Evolutionary conservation across 1,139 yeast genomes (phyloP), one percentile per base, ranked within the genome.

Genomic region (Magnusiomyces suaveolens): DNA sequence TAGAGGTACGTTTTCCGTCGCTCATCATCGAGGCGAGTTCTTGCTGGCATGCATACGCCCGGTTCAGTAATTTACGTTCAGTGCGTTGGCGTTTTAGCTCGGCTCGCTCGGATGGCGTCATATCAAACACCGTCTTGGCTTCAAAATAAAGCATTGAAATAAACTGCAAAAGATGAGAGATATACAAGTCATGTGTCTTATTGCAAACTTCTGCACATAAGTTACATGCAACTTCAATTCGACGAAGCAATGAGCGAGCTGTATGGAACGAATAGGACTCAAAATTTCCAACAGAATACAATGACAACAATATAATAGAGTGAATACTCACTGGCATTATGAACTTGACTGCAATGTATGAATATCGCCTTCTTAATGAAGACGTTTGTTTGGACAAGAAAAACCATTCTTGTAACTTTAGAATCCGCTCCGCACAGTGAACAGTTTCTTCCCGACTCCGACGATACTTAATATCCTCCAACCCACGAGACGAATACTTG

Each of bases 331-430:
- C n/a, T 48, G 51, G 51, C 29, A 21, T 29, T 1, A 39, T 14
- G n/a, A 48, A 38, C 18, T 48, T 48, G n/a, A 29, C n/a, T 16
- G 32, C 51, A n/a, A 48, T 36, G 20, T 38, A 48, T 6, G 51
- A 23, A 21, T 23, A 48, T 23, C 32, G 26, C 8, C 8, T 4
- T n/a, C 66, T 54, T 25, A 63, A 56, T 14, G 46, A 54, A 18
- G 53, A 58, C 1, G 68, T 66, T n/a, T 60, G 63, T 1, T 63
- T 60, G 2, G 66, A 56, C 29, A 52, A 52, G 54, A 59, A 65
- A 26, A 67, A 58, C 71, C 72, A 69, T 20, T 63, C 62, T 41
- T 60, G 62, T 20, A 65, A 57, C 49, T 64, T 62, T 14, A 69
- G 53, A 26, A 69, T 60, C 4, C 60, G 62, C 12, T 63, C 56